These are phyloP conservation scores for Oryza coarctata DNA, from an alignment of 176 grass and related monocot species.

Conservation along the genomic window DNA sequence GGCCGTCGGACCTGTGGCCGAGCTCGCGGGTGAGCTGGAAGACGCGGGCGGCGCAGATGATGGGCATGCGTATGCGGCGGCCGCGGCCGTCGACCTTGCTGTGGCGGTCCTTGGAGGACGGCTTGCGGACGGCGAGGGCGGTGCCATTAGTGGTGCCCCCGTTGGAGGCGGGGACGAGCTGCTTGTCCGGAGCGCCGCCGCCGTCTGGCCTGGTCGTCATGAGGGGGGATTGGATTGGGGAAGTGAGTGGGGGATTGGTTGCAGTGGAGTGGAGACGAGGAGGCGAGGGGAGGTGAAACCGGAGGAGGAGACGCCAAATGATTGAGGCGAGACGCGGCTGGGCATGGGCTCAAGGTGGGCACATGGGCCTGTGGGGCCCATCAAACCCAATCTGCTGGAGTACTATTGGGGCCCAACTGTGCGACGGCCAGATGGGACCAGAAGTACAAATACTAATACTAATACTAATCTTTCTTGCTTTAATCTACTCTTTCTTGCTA, in stretches of 20 bases:
- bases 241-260: neutral
- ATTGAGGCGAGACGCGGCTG: neutral
- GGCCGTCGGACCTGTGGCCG: constrained; percentile 92
- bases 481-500: no score
- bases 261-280: neutral
- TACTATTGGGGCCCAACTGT: no score
- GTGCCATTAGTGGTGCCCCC: neutral
- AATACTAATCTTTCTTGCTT: no score
- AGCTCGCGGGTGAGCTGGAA: constrained; percentile 97
- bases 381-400: no score
- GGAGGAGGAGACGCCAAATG: neutral
- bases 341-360: no score
- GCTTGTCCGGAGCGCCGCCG: constrained; percentile 36
- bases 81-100: constrained; percentile 89
- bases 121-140: constrained; percentile 48
- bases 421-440: no score
- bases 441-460: no score
- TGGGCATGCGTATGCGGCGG: constrained; percentile 88
- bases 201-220: constrained; percentile 54
- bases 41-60: constrained; percentile 86
- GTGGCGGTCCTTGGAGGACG: constrained; percentile 81
- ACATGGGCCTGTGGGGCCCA: no score
- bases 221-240: neutral
- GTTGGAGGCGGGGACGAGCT: constrained; percentile 26
- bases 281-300: neutral